Evolutionary conservation across 2,329 filamentous ascomycete species (phyloP), one percentile per base, ranked within the genome.

Genomic region (Acrocalymma vagum): DNA sequence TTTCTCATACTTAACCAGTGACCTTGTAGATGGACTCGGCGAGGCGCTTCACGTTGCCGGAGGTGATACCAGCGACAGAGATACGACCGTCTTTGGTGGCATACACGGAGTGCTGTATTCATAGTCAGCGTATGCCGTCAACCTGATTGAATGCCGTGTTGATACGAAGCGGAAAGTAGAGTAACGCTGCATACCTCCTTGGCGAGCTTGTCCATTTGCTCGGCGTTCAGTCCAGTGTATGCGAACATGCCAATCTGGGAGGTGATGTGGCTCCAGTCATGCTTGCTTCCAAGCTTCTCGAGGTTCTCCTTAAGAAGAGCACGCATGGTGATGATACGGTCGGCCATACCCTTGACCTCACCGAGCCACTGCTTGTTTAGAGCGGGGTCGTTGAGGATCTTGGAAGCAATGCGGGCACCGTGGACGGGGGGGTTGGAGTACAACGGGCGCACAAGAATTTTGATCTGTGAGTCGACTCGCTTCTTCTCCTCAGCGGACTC

Each of bases 341-440:
- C 91, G 51, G 94, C 94, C 94, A 99, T 99, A 62, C 81, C 90
- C 86, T 97, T 96, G 75, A 99, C 91, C 78, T 99, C 94, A 45
- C 80, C 84, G 38, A 96, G 84, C 94, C 94, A 99, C 78, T 97
- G 90, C 76, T 90, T 77, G 82, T 96, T 92, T 52, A 97, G 82
- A 25, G 79, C 79, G 14, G 88, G 77, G 72, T 90, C 86, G 79
- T 92, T 94, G 66, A 99, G 83, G 74, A 99, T 95, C 76, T 90
- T 83, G 51, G 88, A 86, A 45, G 94, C 94, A 67, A 99, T 89
- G 67, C 94, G 92, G 40, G 94, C 94, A 62, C 94, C 94, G 80
- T 97, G 91, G 58, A 97, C 84, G 42, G 94, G 94, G 27, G 94
- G 94, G 84, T 97, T 99, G 53, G 93, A 97, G 88, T 97, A 97